Evolutionary conservation across 2,329 filamentous ascomycete genomes (phyloP).

Genomic region (Arthrobotrys conoides): DNA sequence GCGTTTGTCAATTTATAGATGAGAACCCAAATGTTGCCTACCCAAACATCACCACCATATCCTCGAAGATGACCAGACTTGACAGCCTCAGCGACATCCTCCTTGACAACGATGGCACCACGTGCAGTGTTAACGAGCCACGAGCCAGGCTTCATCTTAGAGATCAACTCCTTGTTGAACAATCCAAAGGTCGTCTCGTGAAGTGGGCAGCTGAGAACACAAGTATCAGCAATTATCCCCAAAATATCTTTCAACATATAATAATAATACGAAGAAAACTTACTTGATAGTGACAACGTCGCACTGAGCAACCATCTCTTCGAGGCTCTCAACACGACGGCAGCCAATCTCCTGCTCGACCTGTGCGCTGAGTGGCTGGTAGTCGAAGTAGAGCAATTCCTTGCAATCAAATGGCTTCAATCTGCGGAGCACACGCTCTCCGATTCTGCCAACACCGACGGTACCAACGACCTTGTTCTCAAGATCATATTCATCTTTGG

Average conservation of each 20-base stretch:
- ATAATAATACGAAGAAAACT: not conserved
- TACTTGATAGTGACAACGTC: conserved; percentile 96
- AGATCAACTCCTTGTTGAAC: conserved; percentile 98
- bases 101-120: conserved; percentile 99
- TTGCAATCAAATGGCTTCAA: conserved; percentile 99
- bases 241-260: not conserved
- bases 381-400: conserved; percentile 99
- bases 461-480: conserved; percentile 98
- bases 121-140: conserved; percentile 99
- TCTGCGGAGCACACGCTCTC: conserved; percentile 95
- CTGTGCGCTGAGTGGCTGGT: conserved; percentile 90
- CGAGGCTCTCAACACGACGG: conserved; percentile 86
- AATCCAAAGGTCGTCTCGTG: conserved; percentile 97
- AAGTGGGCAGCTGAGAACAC: conserved; percentile 78
- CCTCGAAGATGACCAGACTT: conserved; percentile 91
- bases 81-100: conserved; percentile 94
- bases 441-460: conserved; percentile 96
- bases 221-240: not conserved
- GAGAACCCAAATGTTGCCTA: not conserved
- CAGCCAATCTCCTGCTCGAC: conserved; percentile 95
- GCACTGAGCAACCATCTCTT: conserved; percentile 94
- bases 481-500: conserved; percentile 98
- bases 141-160: conserved; percentile 98
- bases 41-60: conserved; percentile 72
- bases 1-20: not conserved